These are phyloP conservation scores for Anisogramma anomala DNA, from an alignment of 2,329 filamentous ascomycete species.

Conservation along the genomic window DNA sequence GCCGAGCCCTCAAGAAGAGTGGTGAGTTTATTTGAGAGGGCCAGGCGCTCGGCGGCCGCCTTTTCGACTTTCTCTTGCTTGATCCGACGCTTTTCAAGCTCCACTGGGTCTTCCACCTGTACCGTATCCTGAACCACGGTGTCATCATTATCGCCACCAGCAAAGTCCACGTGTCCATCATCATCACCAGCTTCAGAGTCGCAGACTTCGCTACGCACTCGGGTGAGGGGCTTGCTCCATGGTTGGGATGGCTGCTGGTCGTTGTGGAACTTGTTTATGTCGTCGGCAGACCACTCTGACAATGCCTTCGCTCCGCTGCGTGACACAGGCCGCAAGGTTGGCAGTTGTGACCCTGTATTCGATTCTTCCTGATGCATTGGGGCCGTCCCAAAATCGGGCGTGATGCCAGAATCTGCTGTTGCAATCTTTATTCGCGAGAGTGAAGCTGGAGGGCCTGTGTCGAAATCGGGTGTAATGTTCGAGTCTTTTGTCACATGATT, in stretches of 20 bases:
- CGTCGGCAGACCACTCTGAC: slow-evolving; percentile 29
- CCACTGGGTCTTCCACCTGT: slow-evolving; percentile 1
- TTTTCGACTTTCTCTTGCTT: slow-evolving; percentile 14
- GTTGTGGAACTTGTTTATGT: slow-evolving; percentile 31
- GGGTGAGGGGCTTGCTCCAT: slow-evolving; percentile 18
- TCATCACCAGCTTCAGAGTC: slow-evolving; percentile 23
- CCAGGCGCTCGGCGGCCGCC: slow-evolving; percentile 27
- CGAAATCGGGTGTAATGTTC: no score
- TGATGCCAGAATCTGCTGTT: neutral
- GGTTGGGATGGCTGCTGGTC: slow-evolving; percentile 16
- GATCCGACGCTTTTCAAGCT: slow-evolving; percentile 6
- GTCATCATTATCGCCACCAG: slow-evolving; percentile 8
- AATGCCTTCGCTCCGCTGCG: slow-evolving; percentile 26
- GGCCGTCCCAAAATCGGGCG: slow-evolving; percentile 19
- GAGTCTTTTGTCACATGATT: slow-evolving; percentile 11
- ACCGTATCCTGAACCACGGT: neutral
- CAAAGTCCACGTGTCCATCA: neutral
- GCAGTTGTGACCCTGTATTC: neutral
- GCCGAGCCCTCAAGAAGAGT: slow-evolving; percentile 26
- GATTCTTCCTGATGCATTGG: slow-evolving; percentile 22
- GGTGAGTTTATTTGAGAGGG: slow-evolving; percentile 31
- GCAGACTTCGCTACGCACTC: slow-evolving; percentile 29
- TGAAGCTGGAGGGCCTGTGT: slow-evolving; percentile 5
- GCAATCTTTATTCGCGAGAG: neutral
- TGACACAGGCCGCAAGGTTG: slow-evolving; percentile 16